phyloP scores from a whole-genome alignment of 2,329 filamentous ascomycete genomes.

The Lachnellula hyalina region DNA sequence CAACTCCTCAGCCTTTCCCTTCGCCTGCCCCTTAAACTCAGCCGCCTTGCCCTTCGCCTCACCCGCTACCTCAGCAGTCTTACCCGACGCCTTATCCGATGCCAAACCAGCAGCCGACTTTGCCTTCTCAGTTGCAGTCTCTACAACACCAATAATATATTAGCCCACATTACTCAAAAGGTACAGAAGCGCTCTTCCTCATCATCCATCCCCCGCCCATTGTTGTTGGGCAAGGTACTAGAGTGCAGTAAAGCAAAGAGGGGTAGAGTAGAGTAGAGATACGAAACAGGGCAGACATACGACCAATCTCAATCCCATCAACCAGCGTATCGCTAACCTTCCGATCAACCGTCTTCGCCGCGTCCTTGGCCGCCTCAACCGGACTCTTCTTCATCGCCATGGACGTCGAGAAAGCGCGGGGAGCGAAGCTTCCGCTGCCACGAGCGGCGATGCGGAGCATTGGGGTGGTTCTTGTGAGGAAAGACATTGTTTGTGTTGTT shows the following conservation, averaged over 20 bases:
- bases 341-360: constrained; percentile 53
- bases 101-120: constrained; percentile 39
- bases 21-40: constrained; percentile 33
- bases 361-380: constrained; percentile 53
- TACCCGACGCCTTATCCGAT: constrained; percentile 34
- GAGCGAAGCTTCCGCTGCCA: constrained; percentile 35
- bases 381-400: constrained; percentile 42
- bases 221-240: no score
- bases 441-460: constrained; percentile 34
- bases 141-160: constrained; percentile 23
- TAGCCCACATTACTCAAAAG: no score
- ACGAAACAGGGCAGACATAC: constrained; percentile 36
- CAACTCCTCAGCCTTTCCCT: constrained; percentile 34
- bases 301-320: constrained; percentile 52
- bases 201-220: no score
- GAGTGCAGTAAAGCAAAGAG: no score
- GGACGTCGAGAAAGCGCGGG: constrained; percentile 46
- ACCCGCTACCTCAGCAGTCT: constrained; percentile 34
- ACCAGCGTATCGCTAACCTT: constrained; percentile 56
- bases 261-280: background rate
- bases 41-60: constrained; percentile 42
- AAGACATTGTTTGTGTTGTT: constrained; percentile 48
- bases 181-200: no score
- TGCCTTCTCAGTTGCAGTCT: constrained; percentile 40
- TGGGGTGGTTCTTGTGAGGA: constrained; percentile 42